phyloP scores from a whole-genome alignment of 371 early-diverging fungal genomes.

The Mortierella sp. region DNA sequence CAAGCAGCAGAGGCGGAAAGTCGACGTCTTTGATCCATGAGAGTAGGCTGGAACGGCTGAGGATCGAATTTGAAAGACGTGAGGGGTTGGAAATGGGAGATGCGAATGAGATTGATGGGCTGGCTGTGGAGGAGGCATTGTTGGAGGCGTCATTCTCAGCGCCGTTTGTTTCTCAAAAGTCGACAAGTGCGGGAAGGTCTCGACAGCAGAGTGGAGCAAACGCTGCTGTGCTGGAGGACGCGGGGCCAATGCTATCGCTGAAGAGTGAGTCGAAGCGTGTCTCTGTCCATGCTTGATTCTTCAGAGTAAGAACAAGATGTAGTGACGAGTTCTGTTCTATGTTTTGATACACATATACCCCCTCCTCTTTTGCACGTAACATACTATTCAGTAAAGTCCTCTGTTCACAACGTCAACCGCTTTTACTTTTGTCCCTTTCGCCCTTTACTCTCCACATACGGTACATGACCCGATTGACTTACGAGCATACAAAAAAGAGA shows the following conservation, averaged over 20 bases:
- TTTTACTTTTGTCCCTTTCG: too few species aligned
- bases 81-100: constrained; percentile 44
- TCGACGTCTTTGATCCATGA: constrained; percentile 20
- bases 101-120: constrained; percentile 51
- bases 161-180: constrained; percentile 26
- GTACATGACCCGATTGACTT: too few species aligned
- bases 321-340: too few species aligned
- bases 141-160: constrained; percentile 31
- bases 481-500: too few species aligned
- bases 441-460: too few species aligned
- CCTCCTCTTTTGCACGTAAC: too few species aligned
- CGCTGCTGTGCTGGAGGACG: neutral
- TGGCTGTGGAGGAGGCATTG: constrained; percentile 41
- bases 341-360: too few species aligned
- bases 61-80: constrained; percentile 43
- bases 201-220: constrained; percentile 13
- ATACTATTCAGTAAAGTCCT: too few species aligned
- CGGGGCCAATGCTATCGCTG: neutral
- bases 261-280: neutral
- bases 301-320: too few species aligned
- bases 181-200: neutral
- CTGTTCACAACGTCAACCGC: too few species aligned
- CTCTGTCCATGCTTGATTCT: neutral
- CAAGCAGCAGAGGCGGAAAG: neutral
- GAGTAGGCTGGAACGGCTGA: constrained; percentile 28